Evolutionary conservation across 805 yeast genomes (phyloP), one percentile per base, ranked within the genome.

Genomic region (Yamadazyma kitorensis): DNA sequence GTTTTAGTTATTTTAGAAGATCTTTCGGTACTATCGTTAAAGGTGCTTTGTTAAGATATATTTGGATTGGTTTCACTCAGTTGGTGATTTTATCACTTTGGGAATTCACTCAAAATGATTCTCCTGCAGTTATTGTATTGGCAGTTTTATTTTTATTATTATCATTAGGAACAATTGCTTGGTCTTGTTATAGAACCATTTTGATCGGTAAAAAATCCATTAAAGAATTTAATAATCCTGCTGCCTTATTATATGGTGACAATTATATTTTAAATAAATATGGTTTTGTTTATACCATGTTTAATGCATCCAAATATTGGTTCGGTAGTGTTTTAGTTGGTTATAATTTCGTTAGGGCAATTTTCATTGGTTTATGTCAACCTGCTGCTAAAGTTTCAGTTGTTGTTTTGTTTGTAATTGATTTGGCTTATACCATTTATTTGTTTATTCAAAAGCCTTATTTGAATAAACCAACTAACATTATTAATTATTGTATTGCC

Each of bases 241-340:
- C 96, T 13, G 95, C 91, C 30, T 59, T 86, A 38, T 65, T 89
- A 35, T 89, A 87, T 51, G 95, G 96, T 39, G 84, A 89, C 51
- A 69, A 79, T 29, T 61, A 64, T 18, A 71, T 86, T 21, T 72
- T 88, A 53, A 76, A 80, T 64, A 82, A 82, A 54, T 88, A 82
- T 54, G 96, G 96, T 0, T 89, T 82, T 61, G 76, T 88, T 51
- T 89, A 88, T 62, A 84, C 95, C 11, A 87, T 86, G 88, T 88
- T 82, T 59, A 75, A 76, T 43, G 94, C 96, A 14, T 68, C 68
- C 17, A 78, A 72, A 51, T 88, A 85, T 62, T 89, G 88, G 86
- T 89, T 89, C 73, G 86, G 91, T 39, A 62, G 71, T 12, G 80
- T 84, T 2, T 56, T 82, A 31, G 50, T 87, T 25, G 55, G 56